Evolutionary conservation across 768 basidiomycete genomes (phyloP).

Genomic region (Trametes sanguinea): DNA sequence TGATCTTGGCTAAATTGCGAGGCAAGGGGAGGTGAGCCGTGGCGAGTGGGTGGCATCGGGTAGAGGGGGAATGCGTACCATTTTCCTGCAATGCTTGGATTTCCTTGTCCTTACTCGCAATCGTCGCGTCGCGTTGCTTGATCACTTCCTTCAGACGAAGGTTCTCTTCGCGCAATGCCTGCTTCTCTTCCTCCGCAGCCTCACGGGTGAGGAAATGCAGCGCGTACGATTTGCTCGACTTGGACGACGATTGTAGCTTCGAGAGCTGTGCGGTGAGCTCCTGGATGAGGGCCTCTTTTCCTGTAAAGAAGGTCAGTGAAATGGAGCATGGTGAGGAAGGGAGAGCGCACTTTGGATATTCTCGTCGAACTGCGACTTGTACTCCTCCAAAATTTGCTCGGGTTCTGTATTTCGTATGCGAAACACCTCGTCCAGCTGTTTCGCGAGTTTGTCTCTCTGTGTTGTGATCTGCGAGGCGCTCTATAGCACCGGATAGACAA

Average conservation of each 20-base stretch:
- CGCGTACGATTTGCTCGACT: constrained; percentile 49
- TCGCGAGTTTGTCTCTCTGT: constrained; percentile 40
- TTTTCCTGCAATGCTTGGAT: constrained; percentile 49
- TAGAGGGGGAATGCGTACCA: constrained; percentile 34
- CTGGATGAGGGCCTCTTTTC: constrained; percentile 55
- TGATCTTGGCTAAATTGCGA: constrained; percentile 46
- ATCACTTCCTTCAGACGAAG: constrained; percentile 43
- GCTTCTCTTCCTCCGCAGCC: constrained; percentile 69
- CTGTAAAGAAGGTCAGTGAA: constrained; percentile 37
- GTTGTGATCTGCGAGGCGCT: constrained; percentile 18
- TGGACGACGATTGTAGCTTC: constrained; percentile 50
- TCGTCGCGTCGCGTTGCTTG: constrained; percentile 43
- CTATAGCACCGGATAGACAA: not conserved
- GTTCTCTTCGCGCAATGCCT: constrained; percentile 50
- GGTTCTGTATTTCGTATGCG: constrained; percentile 64
- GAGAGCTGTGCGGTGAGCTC: constrained; percentile 58
- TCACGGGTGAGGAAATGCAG: constrained; percentile 74
- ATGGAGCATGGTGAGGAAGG: not conserved
- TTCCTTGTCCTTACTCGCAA: constrained; percentile 47
- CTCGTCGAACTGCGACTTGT: constrained; percentile 52
- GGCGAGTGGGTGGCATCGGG: not conserved
- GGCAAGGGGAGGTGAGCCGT: not conserved
- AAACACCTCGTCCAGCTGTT: constrained; percentile 61
- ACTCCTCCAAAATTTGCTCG: constrained; percentile 53
- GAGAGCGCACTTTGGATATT: constrained; percentile 49